Percentiles rank a stretch among this genome's conserved stretches.
phyloP scores from a whole-genome alignment of 768 basidiomycete species.

The Amanita exitialis region DNA sequence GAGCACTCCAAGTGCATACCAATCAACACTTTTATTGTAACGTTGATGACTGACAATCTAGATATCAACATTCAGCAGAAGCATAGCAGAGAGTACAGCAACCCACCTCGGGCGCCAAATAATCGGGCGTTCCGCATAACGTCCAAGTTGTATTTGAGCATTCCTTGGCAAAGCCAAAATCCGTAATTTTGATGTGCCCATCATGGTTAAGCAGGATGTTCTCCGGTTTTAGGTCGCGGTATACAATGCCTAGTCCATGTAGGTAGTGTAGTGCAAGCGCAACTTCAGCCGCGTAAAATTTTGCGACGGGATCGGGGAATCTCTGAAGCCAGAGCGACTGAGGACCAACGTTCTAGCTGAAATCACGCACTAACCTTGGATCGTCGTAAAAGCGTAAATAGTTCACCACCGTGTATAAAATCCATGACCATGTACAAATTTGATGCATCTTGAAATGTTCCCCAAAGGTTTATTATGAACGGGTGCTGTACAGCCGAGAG shows the following conservation, averaged over 20 bases:
- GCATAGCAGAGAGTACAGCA: slow-evolving; percentile 4
- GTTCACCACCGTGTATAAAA: slow-evolving; percentile 93
- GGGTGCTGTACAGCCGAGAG: slow-evolving; percentile 81
- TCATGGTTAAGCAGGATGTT: slow-evolving; percentile 91
- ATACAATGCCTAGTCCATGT: slow-evolving; percentile 82
- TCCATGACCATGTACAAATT: slow-evolving; percentile 99
- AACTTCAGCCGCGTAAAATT: slow-evolving; percentile 96
- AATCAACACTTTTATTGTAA: slow-evolving; percentile 96
- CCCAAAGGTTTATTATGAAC: slow-evolving; percentile 96
- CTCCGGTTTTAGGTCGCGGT: slow-evolving; percentile 96
- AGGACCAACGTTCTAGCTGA: slow-evolving; percentile 7
- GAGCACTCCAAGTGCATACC: slow-evolving; percentile 97
- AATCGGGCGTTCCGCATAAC: slow-evolving; percentile 91
- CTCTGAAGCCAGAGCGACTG: slow-evolving; percentile 36
- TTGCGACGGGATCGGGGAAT: slow-evolving; percentile 94
- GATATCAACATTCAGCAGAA: slow-evolving; percentile 2
- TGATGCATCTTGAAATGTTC: slow-evolving; percentile 81
- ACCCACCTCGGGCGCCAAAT: slow-evolving; percentile 86
- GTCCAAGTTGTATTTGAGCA: slow-evolving; percentile 90
- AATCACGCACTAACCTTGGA: slow-evolving; percentile 55
- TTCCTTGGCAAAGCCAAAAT: slow-evolving; percentile 92
- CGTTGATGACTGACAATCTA: slow-evolving; percentile 73
- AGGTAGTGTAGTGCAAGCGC: slow-evolving; percentile 88
- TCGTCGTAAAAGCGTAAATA: slow-evolving; percentile 87
- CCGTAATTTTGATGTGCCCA: slow-evolving; percentile 94